Conservation (phyloP, 192 early-diverging fungal species). For the Jimgerdemannia lactiflua region DNA sequence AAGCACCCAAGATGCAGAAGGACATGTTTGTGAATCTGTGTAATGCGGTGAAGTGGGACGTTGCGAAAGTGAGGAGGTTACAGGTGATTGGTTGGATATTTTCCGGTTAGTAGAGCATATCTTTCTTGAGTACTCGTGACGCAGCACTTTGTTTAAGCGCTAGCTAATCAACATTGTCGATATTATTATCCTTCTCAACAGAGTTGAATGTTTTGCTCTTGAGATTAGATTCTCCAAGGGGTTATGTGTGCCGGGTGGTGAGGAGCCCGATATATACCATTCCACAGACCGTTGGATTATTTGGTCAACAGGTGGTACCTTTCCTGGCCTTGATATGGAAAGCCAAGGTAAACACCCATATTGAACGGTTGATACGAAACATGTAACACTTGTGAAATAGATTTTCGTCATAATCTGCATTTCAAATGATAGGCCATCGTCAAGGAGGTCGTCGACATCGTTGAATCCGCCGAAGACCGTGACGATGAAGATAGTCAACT, state of each 20-base stretch:
- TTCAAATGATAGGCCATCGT: background rate
- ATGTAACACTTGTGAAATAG: background rate
- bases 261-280: background rate
- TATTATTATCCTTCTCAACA: no score
- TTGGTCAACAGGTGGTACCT: background rate
- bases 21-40: slow-evolving; percentile 20
- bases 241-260: background rate
- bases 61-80: no score
- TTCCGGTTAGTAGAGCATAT: no score
- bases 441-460: background rate
- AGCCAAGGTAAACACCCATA: background rate
- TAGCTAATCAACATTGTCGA: no score
- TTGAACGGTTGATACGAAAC: background rate
- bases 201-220: no score
- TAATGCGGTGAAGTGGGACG: no score
- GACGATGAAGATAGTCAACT: background rate
- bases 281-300: background rate
- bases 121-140: no score
- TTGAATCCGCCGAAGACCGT: background rate
- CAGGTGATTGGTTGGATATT: no score
- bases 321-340: background rate
- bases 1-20: slow-evolving; percentile 27
- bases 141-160: no score
- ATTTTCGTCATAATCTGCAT: background rate
- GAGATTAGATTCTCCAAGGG: no score